A percentile compares a stretch with the other conserved stretches of the same genome.
phyloP scores from a whole-genome alignment of 169 alveolate species.

The Plasmodium cynomolgi region DNA sequence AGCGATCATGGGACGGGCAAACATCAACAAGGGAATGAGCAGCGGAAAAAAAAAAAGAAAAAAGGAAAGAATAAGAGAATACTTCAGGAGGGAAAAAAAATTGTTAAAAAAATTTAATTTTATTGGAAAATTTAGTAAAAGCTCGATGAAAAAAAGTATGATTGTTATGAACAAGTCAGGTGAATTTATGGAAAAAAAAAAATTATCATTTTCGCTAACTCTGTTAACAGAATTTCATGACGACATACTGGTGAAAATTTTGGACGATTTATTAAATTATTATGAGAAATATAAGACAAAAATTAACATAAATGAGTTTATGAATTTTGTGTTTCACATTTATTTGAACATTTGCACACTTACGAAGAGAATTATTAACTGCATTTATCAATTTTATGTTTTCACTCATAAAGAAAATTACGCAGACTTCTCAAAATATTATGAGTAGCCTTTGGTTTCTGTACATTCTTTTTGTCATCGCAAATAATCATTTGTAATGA shows the following conservation, averaged over 20 bases:
- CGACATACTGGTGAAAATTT: constrained; percentile 53
- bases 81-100: constrained; percentile 46
- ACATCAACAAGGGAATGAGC: neutral
- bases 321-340: constrained; percentile 61
- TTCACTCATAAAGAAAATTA: constrained; percentile 49
- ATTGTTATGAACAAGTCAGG: constrained; percentile 46
- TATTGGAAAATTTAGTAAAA: constrained; percentile 14
- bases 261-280: constrained; percentile 67
- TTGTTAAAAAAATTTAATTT: constrained; percentile 46
- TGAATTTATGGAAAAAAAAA: constrained; percentile 52
- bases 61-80: constrained; percentile 34
- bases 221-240: constrained; percentile 51
- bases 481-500: constrained; percentile 62
- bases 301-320: constrained; percentile 65
- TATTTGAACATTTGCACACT: constrained; percentile 62
- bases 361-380: constrained; percentile 28
- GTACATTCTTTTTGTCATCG: constrained; percentile 52
- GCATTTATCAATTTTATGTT: constrained; percentile 57
- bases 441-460: constrained; percentile 75
- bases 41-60: neutral
- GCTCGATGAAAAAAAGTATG: constrained; percentile 41
- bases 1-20: neutral
- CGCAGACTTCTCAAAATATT: constrained; percentile 49
- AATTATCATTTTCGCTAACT: constrained; percentile 26
- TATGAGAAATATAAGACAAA: constrained; percentile 60